phyloP scores from a whole-genome alignment of 768 basidiomycete species.

The Naganishia antarctica region DNA sequence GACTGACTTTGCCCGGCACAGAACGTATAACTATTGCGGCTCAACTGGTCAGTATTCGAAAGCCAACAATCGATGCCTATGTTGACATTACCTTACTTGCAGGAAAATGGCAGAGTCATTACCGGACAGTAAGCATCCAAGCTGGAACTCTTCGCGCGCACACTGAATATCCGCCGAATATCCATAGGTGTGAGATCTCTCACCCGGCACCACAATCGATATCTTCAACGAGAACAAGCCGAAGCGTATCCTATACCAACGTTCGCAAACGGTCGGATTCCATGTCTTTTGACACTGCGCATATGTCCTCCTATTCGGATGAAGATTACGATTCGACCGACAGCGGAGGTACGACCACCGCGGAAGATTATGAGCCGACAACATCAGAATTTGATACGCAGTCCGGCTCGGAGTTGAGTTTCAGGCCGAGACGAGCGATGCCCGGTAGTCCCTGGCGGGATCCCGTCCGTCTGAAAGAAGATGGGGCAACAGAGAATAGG shows the following conservation, averaged over 20 bases:
- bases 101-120: constrained; percentile 66
- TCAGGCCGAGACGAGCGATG: constrained; percentile 3
- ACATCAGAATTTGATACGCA: constrained; percentile 4
- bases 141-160: not conserved
- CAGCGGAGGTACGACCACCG: not conserved
- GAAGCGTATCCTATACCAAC: constrained; percentile 24
- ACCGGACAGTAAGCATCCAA: constrained; percentile 64
- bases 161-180: not conserved
- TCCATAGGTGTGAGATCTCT: constrained; percentile 26
- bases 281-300: constrained; percentile 39
- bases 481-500: not conserved
- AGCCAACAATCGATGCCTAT: too few relatives aligned
- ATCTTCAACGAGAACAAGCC: constrained; percentile 13
- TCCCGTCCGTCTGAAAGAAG: not conserved
- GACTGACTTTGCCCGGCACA: constrained; percentile 1
- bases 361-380: not conserved
- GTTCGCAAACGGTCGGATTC: constrained; percentile 36
- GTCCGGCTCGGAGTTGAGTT: not conserved
- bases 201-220: constrained; percentile 22
- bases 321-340: not conserved
- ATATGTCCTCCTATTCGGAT: constrained; percentile 25
- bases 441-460: constrained; percentile 16
- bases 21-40: constrained; percentile 86
- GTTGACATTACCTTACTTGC: not conserved
- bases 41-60: constrained; percentile 59